A percentile compares a stretch with the other conserved stretches of the same genome.
Evolutionary conservation across 495 filamentous ascomycete species (phyloP).

Genomic region (Penicillium chermesinum): DNA sequence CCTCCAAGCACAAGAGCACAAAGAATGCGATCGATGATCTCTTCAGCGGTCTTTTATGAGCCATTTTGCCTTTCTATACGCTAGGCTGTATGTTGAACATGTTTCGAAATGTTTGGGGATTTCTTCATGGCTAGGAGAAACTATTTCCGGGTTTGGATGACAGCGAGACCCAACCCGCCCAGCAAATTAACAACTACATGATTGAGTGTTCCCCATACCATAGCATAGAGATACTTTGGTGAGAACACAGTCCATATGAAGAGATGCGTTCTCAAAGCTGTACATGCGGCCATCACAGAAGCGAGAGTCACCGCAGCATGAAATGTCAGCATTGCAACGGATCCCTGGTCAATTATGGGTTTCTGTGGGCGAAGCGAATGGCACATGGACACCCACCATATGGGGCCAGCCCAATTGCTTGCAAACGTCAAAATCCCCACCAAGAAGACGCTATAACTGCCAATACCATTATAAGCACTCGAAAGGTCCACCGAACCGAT

Average conservation of each 20-base stretch:
- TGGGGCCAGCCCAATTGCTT: constrained; percentile 85
- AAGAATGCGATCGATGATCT: constrained; percentile 60
- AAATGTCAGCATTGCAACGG: constrained; percentile 59
- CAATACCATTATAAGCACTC: constrained; percentile 77
- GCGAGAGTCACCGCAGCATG: constrained; percentile 56
- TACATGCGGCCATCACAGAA: constrained; percentile 86
- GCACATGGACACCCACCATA: constrained; percentile 74
- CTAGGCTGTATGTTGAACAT: too few relatives aligned
- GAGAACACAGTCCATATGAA: constrained; percentile 99
- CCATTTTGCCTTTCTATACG: background rate
- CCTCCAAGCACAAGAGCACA: constrained; percentile 45
- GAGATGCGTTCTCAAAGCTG: constrained; percentile 75
- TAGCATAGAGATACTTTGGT: constrained; percentile 88
- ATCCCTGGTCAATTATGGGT: constrained; percentile 21
- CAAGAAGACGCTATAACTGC: constrained; percentile 57
- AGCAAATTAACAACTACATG: constrained; percentile 64
- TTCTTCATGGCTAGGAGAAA: constrained; percentile 1
- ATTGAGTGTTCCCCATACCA: constrained; percentile 80
- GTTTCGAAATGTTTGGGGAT: background rate
- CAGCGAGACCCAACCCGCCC: constrained; percentile 47
- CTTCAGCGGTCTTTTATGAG: constrained; percentile 49
- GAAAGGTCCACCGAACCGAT: constrained; percentile 85
- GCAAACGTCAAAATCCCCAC: constrained; percentile 80
- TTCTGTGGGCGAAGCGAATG: constrained; percentile 47
- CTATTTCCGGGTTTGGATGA: constrained; percentile 26